These are phyloP conservation scores for Rhodofomes roseus DNA, from an alignment of 1,284 basidiomycete genomes.

Conservation along the genomic window DNA sequence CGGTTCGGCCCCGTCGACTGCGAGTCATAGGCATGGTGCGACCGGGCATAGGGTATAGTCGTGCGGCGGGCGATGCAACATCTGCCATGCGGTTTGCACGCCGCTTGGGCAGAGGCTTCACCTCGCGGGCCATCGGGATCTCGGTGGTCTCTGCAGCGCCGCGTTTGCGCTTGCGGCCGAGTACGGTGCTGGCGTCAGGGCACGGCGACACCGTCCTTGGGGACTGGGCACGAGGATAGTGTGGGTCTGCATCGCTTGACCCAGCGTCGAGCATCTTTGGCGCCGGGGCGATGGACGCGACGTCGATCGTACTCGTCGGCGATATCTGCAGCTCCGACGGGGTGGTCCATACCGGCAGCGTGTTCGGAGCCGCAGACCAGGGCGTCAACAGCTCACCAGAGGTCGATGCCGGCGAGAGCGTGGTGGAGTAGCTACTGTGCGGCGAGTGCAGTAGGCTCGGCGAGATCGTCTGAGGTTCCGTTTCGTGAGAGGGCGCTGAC, in stretches of 20 bases:
- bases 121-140: neutral
- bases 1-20: neutral
- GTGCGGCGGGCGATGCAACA: neutral
- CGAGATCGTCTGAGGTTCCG: neutral
- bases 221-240: too few species aligned
- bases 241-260: too few species aligned
- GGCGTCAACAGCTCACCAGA: neutral
- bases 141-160: neutral
- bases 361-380: neutral
- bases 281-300: neutral
- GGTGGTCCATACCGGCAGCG: neutral
- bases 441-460: neutral
- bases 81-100: neutral
- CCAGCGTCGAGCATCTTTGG: neutral
- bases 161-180: neutral
- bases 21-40: neutral
- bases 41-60: neutral
- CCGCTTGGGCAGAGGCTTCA: neutral
- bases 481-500: neutral
- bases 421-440: neutral
- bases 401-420: neutral
- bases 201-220: too few species aligned
- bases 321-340: neutral
- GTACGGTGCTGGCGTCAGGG: too few species aligned
- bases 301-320: neutral